Evolutionary conservation across 2,329 filamentous ascomycete genomes (phyloP), one percentile per base, ranked within the genome.

Genomic region (Phialemonium atrogriseum): DNA sequence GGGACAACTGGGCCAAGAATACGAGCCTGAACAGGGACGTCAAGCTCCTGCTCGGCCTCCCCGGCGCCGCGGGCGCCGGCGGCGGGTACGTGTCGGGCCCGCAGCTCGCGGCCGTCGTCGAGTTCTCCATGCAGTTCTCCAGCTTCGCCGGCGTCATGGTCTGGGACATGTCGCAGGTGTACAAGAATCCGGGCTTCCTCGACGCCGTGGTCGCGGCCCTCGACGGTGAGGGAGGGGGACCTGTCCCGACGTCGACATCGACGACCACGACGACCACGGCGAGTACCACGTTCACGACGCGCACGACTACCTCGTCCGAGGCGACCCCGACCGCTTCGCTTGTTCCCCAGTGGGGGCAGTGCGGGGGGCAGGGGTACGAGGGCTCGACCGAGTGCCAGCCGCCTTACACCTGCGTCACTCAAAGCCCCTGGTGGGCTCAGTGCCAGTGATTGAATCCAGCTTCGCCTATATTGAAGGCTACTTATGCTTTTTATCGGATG

Each of bases 111-210:
- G 47, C 56, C 5, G 60, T 77, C 19, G 64, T 82, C 39, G 35
- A 60, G 20, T 79, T 72, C 45, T 62, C 56, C 26, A 67, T 68
- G 53, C 49, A 55, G 24, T 81, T 68, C 46, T 51, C 58, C 4
- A 78, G 66, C 51, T 81, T 82, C 44, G 77, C 76, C 7, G 78
- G 78, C 18, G 65, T 77, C 17, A 80, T 82, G 77, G 63, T 80
- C 57, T 82, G 77, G 78, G 78, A 83, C 51, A 70, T 70, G 54
- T 70, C 62, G 18, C 74, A 79, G 56, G 62, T 70, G 2, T 76
- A 67, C 40, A 54, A 56, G n/a, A 80, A 80, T 51, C 20, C 42
- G 2, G 74, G 72, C 2, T 78, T 76, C 48, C 54, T 80, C 33
- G 51, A 55, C 16, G 49, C 57, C 22, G 54, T 77, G 4, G 50